Conservation (phyloP, 2,329 filamentous ascomycete species). For the Periconia macrospinosa region DNA sequence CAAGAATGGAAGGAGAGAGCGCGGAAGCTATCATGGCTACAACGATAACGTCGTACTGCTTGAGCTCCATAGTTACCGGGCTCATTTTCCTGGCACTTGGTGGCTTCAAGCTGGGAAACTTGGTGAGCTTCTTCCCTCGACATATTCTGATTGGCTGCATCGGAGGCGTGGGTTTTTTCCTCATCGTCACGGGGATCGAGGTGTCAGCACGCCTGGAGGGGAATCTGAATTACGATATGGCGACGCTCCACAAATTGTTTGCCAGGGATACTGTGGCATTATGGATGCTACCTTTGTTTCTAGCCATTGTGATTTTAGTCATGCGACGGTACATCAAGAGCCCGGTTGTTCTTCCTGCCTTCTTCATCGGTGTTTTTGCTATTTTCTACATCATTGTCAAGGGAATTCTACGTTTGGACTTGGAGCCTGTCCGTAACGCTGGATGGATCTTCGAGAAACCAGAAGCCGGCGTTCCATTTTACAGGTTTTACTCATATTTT, state of each 20-base stretch:
- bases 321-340: conserved; percentile 76
- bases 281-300: conserved; percentile 77
- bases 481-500: conserved; percentile 96
- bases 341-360: conserved; percentile 83
- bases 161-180: conserved; percentile 93
- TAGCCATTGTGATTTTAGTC: conserved; percentile 76
- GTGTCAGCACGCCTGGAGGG: conserved; percentile 88
- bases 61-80: conserved; percentile 90
- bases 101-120: conserved; percentile 80
- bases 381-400: conserved; percentile 79
- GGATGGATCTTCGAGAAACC: conserved; percentile 95
- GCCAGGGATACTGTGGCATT: conserved; percentile 73
- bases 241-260: conserved; percentile 75
- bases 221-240: conserved; percentile 77
- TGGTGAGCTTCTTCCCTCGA: conserved; percentile 95
- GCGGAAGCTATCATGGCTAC: conserved; percentile 88
- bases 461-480: conserved; percentile 85
- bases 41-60: conserved; percentile 85
- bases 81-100: conserved; percentile 91
- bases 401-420: conserved; percentile 67
- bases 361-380: conserved; percentile 77
- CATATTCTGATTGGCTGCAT: conserved; percentile 98
- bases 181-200: conserved; percentile 88
- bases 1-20: conserved; percentile 74
- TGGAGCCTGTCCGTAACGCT: conserved; percentile 66